Percentiles rank a stretch among this genome's conserved stretches.
These are phyloP conservation scores for Spizellomyces punctatus DNA, from an alignment of 192 early-diverging fungal genomes.

Conservation along the genomic window DNA sequence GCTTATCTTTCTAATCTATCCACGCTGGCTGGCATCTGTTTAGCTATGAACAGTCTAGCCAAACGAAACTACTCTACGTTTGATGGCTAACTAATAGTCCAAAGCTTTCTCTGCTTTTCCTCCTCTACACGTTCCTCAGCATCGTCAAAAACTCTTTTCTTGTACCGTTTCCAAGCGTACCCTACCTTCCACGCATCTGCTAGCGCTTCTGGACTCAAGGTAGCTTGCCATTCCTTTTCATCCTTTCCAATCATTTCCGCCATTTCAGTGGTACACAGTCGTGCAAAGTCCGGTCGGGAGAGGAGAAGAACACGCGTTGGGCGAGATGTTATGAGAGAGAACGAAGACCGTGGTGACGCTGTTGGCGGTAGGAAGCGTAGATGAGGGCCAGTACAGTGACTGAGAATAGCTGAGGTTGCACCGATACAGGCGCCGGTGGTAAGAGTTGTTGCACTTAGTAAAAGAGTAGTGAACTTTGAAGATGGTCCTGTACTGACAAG, in stretches of 20 bases:
- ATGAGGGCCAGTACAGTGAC: background rate
- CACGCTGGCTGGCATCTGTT: too few species aligned
- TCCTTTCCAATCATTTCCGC: constrained; percentile 6
- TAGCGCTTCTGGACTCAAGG: background rate
- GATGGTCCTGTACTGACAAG: background rate
- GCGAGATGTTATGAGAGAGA: background rate
- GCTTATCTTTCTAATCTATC: too few species aligned
- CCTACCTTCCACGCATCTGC: background rate
- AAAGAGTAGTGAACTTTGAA: background rate
- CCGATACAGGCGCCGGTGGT: background rate
- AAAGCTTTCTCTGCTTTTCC: background rate
- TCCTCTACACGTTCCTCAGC: background rate
- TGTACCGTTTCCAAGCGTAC: background rate
- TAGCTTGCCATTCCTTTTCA: background rate
- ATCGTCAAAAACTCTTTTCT: background rate
- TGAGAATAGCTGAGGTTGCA: background rate
- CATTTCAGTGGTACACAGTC: constrained; percentile 1
- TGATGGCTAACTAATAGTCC: background rate
- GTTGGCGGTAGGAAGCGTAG: background rate
- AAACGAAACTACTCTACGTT: too few species aligned
- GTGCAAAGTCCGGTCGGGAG: background rate
- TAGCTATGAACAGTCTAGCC: too few species aligned
- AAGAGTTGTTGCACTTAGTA: background rate
- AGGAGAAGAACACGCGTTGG: background rate
- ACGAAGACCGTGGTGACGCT: background rate